Base-by-base conservation (phyloP, 495 filamentous ascomycete genomes). In the Achaetomiella virescens region DNA sequence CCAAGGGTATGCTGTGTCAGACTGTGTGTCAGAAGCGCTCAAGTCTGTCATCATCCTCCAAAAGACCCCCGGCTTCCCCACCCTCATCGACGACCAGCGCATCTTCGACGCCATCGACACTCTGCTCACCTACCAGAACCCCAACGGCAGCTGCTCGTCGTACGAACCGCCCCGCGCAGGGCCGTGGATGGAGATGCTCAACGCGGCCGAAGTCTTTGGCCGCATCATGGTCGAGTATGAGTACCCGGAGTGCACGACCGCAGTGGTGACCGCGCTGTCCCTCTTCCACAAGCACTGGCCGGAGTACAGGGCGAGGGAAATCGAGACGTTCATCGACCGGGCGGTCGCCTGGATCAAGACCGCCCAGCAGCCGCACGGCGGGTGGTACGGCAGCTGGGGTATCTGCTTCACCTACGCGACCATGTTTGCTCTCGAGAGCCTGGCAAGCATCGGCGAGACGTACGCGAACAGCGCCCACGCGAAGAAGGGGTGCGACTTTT, bases 161-260 rank as follows among this genome's bases (percentile, higher is more conserved):
- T 98, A 97, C 61, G 93, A 98, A 60, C 83, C 84, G 1, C 84
- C 81, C 2, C 84, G 93, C 5, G 92, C 84, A 1, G 86, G 88
- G 1, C 74, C 86, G 47, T 81, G 81, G 68, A 63, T 97, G 35
- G 93, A 98, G 64, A 77, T 81, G 62, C 77, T 98, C 5, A 98
- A 98, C 65, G 92, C 90, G 2, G 95, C 93, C 15, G 95, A 97
- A 66, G 92, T 98, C 0, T 98, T 98, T 65, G 95, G 91, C 15
- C 81, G 84, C 12, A 97, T 98, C 68, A 97, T 98, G 93, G 85
- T 97, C 36, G 90, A 96, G 58, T 98, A 97, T 68, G 90, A 96
- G 63, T 96, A 97, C 61, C 91, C 92, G 0, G 93, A 98, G 67
- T 98, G 95, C 71, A 97, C 93, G 2, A 97, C 95, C 2, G 91